phyloP scores from a whole-genome alignment of 1,284 basidiomycete genomes.

The Naganishia albida region DNA sequence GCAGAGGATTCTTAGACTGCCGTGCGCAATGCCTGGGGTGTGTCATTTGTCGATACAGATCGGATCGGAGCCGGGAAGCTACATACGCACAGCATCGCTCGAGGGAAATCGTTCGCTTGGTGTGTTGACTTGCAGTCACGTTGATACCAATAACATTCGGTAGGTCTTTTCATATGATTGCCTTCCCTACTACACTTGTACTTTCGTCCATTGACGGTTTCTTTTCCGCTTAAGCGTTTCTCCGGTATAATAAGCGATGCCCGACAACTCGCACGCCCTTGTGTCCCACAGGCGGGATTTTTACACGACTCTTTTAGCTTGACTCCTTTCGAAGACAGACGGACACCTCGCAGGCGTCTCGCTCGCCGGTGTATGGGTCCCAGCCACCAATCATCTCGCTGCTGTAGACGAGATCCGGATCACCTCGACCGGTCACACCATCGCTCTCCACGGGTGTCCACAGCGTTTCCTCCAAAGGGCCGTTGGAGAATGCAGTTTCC shows the following conservation, averaged over 20 bases:
- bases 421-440: slow-evolving; percentile 41
- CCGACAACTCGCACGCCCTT: not conserved
- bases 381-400: slow-evolving; percentile 46
- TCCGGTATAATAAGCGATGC: too few relatives aligned
- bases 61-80: too few relatives aligned
- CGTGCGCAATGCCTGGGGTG: not conserved
- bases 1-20: not conserved
- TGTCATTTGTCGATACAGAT: too few relatives aligned
- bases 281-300: not conserved
- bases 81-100: too few relatives aligned
- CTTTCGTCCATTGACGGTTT: too few relatives aligned
- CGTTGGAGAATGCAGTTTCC: slow-evolving; percentile 42
- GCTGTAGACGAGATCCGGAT: slow-evolving; percentile 41
- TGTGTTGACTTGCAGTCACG: not conserved
- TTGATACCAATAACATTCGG: too few relatives aligned
- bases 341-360: slow-evolving; percentile 48
- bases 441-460: slow-evolving; percentile 46
- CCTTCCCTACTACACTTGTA: not conserved
- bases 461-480: slow-evolving; percentile 43
- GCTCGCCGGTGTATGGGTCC: slow-evolving; percentile 48
- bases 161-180: not conserved
- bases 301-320: not conserved
- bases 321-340: slow-evolving; percentile 39
- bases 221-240: too few relatives aligned
- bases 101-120: too few relatives aligned